These are phyloP conservation scores for Fulvia fulva DNA, from an alignment of 2,329 filamentous ascomycete species.

Conservation along the genomic window DNA sequence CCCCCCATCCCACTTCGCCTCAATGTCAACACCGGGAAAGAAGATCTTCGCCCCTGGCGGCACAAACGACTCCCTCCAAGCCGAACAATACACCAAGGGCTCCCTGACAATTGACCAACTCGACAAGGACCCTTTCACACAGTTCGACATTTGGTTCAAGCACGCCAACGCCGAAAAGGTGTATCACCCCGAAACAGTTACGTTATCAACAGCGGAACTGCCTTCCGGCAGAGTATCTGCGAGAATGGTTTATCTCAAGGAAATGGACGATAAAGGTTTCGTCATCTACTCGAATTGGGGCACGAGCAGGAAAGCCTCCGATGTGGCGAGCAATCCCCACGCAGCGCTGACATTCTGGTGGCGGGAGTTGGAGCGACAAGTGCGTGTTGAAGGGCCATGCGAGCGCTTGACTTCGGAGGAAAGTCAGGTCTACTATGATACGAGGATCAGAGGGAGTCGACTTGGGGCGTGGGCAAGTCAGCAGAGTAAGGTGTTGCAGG, in stretches of 20 bases:
- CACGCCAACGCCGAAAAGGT: slow-evolving; percentile 61
- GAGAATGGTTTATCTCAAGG: slow-evolving; percentile 90
- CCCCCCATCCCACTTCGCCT: not conserved
- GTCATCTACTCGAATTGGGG: slow-evolving; percentile 93
- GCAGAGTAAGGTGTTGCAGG: slow-evolving; percentile 73
- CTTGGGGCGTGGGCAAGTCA: slow-evolving; percentile 91
- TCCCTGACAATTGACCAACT: slow-evolving; percentile 61
- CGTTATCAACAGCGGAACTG: slow-evolving; percentile 76
- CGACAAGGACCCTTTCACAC: slow-evolving; percentile 62
- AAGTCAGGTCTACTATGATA: slow-evolving; percentile 63
- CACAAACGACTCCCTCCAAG: slow-evolving; percentile 56
- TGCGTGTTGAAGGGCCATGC: slow-evolving; percentile 76
- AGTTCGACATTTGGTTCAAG: slow-evolving; percentile 89
- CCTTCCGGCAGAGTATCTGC: slow-evolving; percentile 80
- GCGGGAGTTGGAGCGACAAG: slow-evolving; percentile 80
- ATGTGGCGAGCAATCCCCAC: slow-evolving; percentile 69
- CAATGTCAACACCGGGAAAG: slow-evolving; percentile 31
- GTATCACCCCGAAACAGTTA: slow-evolving; percentile 81
- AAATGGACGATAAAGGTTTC: slow-evolving; percentile 78
- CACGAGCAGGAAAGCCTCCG: slow-evolving; percentile 64
- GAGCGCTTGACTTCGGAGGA: slow-evolving; percentile 66
- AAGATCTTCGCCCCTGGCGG: slow-evolving; percentile 61
- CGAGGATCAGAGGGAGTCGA: slow-evolving; percentile 70
- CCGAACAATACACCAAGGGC: slow-evolving; percentile 70
- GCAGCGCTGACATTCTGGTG: slow-evolving; percentile 89